Base-by-base conservation (phyloP, 192 early-diverging fungal genomes). In the Entomortierella parvispora region DNA sequence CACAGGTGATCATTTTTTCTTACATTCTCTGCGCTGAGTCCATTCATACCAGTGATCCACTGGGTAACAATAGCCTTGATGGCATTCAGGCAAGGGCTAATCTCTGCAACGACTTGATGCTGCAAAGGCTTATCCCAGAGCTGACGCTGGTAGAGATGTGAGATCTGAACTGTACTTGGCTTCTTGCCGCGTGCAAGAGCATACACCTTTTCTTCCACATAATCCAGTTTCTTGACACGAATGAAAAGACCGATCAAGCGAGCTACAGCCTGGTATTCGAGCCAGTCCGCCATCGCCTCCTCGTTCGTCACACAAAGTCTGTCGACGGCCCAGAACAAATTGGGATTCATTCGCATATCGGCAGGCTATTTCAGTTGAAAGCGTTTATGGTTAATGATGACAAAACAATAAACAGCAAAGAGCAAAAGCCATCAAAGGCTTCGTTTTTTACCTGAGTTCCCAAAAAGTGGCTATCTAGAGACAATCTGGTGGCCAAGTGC, bases 61-160 rank as follows among this genome's bases (percentile, higher is more conserved):
- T 68, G 65, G 2, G 66, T 64, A 10, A 77, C 66, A 58, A 77
- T 77, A 9, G 34, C 64, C 54, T 67, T 59, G 29, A 68, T 64
- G 7, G 74, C 74, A 17, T 44, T 77, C 60, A 77, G 29, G 37
- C 74, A 77, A 45, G 74, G 61, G 42, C 65, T 68, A 22, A 77
- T 77, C 65, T 77, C 63, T 5, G 74, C 74, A 11, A 77, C 66
- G 28, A 77, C 74, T 20, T 67, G 74, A 26, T 77, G 74, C 43
- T 77, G 74, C 60, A 77, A 44, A 10, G 59, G 65, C 55, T 77
- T 77, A 46, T 77, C 74, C 74, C 74, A 77, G 18, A 77, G 61
- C 22, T 77, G 60, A 11, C 61, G 74, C 55, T 77, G 74, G 43
- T 77, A 45, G 10, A 77, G 33, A 28, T 77, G 62, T 12, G 74